Conservation (phyloP, 179 eudicot genomes). For the Dionaea muscipula region DNA sequence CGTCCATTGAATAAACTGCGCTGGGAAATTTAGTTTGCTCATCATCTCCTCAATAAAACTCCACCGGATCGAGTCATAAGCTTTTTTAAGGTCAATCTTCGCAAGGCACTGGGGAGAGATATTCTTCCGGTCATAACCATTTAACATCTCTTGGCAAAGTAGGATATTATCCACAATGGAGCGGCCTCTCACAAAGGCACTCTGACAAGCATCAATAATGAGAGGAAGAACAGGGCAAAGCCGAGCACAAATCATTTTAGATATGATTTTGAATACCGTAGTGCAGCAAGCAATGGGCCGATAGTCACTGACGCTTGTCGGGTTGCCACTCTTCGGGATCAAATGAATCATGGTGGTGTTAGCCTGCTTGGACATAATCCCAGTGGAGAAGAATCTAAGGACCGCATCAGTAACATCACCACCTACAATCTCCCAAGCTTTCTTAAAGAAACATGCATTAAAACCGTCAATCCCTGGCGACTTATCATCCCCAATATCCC, state of each 20-base stretch:
- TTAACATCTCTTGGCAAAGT: neutral
- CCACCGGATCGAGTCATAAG: constrained; percentile 1
- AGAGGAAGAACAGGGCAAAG: neutral
- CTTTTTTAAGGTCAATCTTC: neutral
- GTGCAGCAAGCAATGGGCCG: constrained; percentile 2
- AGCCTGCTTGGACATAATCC: neutral
- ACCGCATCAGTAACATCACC: too few species aligned
- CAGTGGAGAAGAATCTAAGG: neutral
- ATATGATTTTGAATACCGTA: neutral
- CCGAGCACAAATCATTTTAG: neutral
- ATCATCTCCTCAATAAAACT: neutral
- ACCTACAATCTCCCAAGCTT: too few species aligned
- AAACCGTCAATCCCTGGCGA: neutral
- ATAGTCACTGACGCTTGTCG: neutral
- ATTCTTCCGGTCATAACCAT: neutral
- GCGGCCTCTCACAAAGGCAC: constrained; percentile 6
- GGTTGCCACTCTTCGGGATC: neutral
- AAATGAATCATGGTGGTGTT: neutral
- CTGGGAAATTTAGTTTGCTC: neutral
- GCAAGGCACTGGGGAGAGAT: neutral
- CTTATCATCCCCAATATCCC: neutral
- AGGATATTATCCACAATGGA: neutral
- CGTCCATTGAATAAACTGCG: neutral
- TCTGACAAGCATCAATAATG: neutral
- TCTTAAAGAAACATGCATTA: too few species aligned